Evolutionary conservation across 148 eudicot species (phyloP).

Genomic region (Chenopodium suecicum): DNA sequence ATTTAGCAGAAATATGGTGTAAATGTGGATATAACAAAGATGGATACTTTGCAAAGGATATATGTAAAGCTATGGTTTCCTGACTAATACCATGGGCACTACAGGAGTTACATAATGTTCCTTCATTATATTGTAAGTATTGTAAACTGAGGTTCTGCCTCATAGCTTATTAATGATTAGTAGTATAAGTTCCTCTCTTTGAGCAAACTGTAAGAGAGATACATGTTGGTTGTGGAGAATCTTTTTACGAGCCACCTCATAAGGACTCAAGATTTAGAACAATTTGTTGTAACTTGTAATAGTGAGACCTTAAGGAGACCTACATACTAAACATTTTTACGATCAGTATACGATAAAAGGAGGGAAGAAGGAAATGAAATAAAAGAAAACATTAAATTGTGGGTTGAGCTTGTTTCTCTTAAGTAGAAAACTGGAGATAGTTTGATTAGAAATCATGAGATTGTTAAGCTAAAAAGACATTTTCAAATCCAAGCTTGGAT

Average conservation of each 20-base stretch:
- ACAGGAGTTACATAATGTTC: too few relatives aligned
- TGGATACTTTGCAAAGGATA: neutral
- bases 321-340: neutral
- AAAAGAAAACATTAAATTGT: neutral
- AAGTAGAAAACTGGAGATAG: neutral
- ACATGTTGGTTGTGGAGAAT: neutral
- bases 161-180: neutral
- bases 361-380: neutral
- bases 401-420: neutral
- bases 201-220: neutral
- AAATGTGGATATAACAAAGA: neutral
- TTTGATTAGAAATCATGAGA: neutral
- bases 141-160: neutral
- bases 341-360: neutral
- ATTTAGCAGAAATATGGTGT: neutral
- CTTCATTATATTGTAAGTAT: too few relatives aligned
- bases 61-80: neutral
- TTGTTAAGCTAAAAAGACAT: neutral
- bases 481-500: neutral
- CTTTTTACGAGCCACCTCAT: neutral
- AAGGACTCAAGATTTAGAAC: neutral
- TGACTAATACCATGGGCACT: too few relatives aligned
- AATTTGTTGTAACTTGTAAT: neutral
- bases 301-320: neutral
- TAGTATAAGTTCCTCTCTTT: too few relatives aligned